Base-by-base conservation (phyloP, 805 yeast species). In the Ogataea saltuana region DNA sequence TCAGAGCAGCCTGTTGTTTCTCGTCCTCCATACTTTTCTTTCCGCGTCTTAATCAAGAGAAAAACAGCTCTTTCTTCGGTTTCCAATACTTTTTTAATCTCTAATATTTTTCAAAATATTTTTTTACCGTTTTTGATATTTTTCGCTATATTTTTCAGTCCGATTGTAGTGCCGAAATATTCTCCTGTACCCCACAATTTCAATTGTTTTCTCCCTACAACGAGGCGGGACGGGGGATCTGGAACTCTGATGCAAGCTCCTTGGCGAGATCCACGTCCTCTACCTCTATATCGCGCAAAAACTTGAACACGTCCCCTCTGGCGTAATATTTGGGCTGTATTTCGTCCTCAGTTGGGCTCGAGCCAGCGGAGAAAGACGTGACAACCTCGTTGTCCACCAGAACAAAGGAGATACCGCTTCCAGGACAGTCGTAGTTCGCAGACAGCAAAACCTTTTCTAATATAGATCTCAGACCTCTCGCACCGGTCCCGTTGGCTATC, bases 381-480 rank as follows among this genome's bases (percentile, higher is more conserved):
- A 76, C 76, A 0, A 77, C 72, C 4, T 65, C 66, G 31, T 64
- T 64, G 44, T 74, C 74, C 12, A 79, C 63, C 8, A 79, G 56
- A 1, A 78, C 82, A 55, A 68, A 76, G 16, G 72, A 59, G 7
- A 75, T 67, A 0, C 78, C 76, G 18, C 81, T 73, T n/a, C 73
- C 80, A 0, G 83, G 83, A 51, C 81, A 75, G 36, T 78, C 83
- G 55, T 72, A 79, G 54, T 78, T 79, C 4, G 77, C 78, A 33
- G 70, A 67, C 13, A 78, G 57, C 17, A 78, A 54, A 13, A 78
- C 45, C 42, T 75, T 68, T 45, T 78, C 83, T 72, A 80, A 65
- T 4, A 78, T 73, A 1, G 78, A 74, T 49, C 81, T 64, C 21
- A 80, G 55, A 0, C 84, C 84, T 53, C 85, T 67, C 0, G 84